Percentiles rank a stretch among this genome's conserved stretches.
phyloP scores from a whole-genome alignment of 345 rosid species.

The Rhizophora mangle region DNA sequence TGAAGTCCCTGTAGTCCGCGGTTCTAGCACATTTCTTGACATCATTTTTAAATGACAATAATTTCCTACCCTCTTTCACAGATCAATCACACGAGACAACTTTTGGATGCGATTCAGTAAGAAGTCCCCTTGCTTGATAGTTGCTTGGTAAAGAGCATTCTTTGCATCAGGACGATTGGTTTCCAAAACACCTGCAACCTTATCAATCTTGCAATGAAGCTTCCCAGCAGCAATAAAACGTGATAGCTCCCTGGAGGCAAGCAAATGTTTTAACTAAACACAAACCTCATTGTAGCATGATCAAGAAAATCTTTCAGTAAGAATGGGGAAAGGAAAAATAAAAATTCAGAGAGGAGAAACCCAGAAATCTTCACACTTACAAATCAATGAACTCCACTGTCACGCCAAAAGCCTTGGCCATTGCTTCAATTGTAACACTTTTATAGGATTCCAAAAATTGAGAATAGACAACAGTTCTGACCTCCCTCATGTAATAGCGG shows the following conservation, averaged over 20 bases:
- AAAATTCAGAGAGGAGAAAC: not conserved
- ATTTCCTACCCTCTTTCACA: slow-evolving; percentile 40
- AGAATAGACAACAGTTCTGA: slow-evolving; percentile 88
- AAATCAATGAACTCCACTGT: slow-evolving; percentile 85
- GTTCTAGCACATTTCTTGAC: slow-evolving; percentile 4
- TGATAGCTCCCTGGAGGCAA: slow-evolving; percentile 73
- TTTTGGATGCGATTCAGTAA: slow-evolving; percentile 93
- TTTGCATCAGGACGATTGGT: slow-evolving; percentile 97
- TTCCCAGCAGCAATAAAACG: slow-evolving; percentile 95
- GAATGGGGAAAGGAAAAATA: not conserved
- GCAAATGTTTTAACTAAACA: not conserved
- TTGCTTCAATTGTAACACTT: slow-evolving; percentile 94
- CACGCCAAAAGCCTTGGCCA: slow-evolving; percentile 98
- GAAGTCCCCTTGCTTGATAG: slow-evolving; percentile 99
- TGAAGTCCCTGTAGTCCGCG: not conserved
- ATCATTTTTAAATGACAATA: slow-evolving; percentile 1
- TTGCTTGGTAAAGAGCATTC: slow-evolving; percentile 97
- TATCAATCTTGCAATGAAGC: slow-evolving; percentile 99
- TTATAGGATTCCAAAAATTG: slow-evolving; percentile 95
- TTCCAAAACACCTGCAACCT: slow-evolving; percentile 98
- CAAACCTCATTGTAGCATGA: not conserved
- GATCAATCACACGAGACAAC: slow-evolving; percentile 93
- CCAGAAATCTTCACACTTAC: slow-evolving; percentile 47
- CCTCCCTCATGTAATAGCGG: slow-evolving; percentile 98
- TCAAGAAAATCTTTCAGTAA: not conserved